phyloP scores from a whole-genome alignment of 352 stramenopile species.

The Thalassiosira hispida region DNA sequence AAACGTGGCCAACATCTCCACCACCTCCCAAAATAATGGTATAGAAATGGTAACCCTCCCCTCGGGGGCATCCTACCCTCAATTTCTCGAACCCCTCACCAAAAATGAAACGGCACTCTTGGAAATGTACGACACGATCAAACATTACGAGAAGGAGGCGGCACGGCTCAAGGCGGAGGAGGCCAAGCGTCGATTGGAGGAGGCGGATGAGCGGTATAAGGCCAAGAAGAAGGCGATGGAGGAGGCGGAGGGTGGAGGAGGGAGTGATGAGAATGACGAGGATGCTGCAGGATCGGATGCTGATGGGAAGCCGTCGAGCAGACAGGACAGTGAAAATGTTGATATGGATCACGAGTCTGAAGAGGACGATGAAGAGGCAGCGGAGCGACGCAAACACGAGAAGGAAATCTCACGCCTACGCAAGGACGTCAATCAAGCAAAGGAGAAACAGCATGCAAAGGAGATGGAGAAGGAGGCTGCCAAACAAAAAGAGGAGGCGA shows the following conservation, averaged over 20 bases:
- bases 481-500: constrained; percentile 46
- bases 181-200: constrained; percentile 70
- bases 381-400: constrained; percentile 39
- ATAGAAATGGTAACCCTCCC: constrained; percentile 5
- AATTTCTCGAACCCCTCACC: constrained; percentile 53
- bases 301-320: constrained; percentile 14
- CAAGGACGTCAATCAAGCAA: constrained; percentile 23
- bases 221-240: constrained; percentile 38
- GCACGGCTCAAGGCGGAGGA: constrained; percentile 69
- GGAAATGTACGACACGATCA: constrained; percentile 74
- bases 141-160: constrained; percentile 71
- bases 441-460: constrained; percentile 24
- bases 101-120: constrained; percentile 70
- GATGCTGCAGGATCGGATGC: constrained; percentile 2
- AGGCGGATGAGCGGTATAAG: constrained; percentile 61
- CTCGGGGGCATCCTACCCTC: constrained; percentile 8
- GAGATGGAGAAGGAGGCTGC: constrained; percentile 27
- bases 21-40: not conserved
- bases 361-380: constrained; percentile 56
- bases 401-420: constrained; percentile 36
- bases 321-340: constrained; percentile 39
- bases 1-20: not conserved
- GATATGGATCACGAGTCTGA: constrained; percentile 23
- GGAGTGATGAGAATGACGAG: not conserved
- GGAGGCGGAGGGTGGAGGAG: not conserved